These are phyloP conservation scores for Trichoderma guizhouense DNA, from an alignment of 2,329 filamentous ascomycete genomes.

Conservation along the genomic window DNA sequence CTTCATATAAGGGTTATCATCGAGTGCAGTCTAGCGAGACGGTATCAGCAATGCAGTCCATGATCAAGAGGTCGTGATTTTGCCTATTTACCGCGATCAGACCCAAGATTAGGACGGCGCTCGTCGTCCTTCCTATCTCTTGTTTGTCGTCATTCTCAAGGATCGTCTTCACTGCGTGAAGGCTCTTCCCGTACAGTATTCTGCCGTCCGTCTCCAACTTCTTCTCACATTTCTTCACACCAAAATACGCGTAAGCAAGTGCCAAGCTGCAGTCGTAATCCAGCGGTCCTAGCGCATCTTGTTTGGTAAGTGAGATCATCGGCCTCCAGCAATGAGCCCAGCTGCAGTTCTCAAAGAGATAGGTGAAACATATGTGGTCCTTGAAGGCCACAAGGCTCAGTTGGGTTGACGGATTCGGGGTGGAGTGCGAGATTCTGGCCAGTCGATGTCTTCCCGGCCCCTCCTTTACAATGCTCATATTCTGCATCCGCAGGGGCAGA, in stretches of 20 bases:
- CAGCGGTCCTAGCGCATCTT: not conserved
- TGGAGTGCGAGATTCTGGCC: not conserved
- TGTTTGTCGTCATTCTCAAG: not conserved
- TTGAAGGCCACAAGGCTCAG: not conserved
- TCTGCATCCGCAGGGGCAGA: not conserved
- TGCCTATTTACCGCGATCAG: not conserved
- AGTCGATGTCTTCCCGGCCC: not conserved
- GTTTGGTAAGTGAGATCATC: not conserved
- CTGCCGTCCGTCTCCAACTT: not conserved
- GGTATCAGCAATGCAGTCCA: not conserved
- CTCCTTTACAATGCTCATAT: not conserved
- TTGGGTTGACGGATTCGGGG: not conserved
- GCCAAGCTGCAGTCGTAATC: not conserved
- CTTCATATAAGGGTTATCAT: not conserved
- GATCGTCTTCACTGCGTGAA: not conserved
- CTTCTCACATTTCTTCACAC: not conserved
- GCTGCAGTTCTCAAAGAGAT: not conserved
- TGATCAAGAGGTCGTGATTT: not conserved
- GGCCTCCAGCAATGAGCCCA: not conserved
- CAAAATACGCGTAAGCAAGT: not conserved
- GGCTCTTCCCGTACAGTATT: not conserved
- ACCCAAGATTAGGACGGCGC: not conserved
- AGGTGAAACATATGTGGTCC: not conserved
- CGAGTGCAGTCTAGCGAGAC: not conserved
- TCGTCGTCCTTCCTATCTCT: not conserved